Evolutionary conservation across 805 yeast species (phyloP).

Genomic region (Peterozyma toletana): DNA sequence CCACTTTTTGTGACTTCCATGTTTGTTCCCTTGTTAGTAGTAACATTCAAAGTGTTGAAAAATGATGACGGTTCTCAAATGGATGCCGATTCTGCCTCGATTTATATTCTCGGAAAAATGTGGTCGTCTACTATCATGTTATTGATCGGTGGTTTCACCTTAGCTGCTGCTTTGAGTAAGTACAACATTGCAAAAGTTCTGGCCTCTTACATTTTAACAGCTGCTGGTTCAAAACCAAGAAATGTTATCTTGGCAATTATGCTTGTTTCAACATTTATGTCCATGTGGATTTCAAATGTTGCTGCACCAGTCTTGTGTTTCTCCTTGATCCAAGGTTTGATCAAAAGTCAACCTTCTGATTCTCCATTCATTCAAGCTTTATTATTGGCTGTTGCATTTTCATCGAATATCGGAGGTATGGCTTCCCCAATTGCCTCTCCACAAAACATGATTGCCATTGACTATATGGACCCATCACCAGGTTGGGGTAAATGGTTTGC

Average conservation of each 20-base stretch:
- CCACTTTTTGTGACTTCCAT: conserved; percentile 43
- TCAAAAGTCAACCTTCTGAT: conserved; percentile 30
- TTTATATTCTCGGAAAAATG: conserved; percentile 39
- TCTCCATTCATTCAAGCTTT: conserved; percentile 22
- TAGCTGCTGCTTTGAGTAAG: conserved; percentile 49
- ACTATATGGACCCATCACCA: conserved; percentile 44
- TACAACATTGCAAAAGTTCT: conserved; percentile 44
- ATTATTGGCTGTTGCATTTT: conserved; percentile 35
- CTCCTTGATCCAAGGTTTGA: conserved; percentile 41
- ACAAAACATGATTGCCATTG: conserved; percentile 47
- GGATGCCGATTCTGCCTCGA: conserved; percentile 33
- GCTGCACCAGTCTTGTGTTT: conserved; percentile 51
- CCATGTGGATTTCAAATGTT: conserved; percentile 54
- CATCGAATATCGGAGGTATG: conserved; percentile 49
- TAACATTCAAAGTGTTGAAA: conserved; percentile 42
- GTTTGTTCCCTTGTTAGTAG: conserved; percentile 39
- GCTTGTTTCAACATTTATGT: conserved; percentile 43
- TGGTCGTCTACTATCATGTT: conserved; percentile 48
- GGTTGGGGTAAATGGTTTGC: conserved; percentile 54
- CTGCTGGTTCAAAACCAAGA: conserved; percentile 45
- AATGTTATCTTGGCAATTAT: conserved; percentile 39
- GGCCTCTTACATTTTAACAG: conserved; percentile 38
- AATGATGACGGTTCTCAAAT: conserved; percentile 36
- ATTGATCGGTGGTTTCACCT: conserved; percentile 46
- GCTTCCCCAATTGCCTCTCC: conserved; percentile 50